Percentiles rank a stretch among this genome's conserved stretches.
Conservation (phyloP, 208 protist genomes). For the Eutreptiella sp. region DNA sequence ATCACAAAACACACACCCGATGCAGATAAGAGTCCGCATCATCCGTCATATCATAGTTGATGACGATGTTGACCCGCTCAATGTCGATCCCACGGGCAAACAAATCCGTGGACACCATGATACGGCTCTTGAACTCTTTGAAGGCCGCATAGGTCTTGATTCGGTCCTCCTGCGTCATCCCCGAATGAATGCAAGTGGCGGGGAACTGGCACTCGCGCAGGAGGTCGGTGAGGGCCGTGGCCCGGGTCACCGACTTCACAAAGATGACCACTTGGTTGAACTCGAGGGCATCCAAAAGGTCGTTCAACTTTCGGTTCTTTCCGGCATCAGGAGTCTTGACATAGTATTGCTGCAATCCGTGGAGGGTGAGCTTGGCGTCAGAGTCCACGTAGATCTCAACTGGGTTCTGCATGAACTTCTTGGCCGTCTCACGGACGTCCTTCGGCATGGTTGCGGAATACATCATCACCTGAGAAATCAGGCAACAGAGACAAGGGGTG, state of each 20-base stretch:
- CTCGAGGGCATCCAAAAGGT: conserved; percentile 96
- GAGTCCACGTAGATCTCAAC: conserved; percentile 97
- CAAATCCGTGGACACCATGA: conserved; percentile 98
- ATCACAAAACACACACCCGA: conserved; percentile 76
- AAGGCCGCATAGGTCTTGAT: conserved; percentile 82
- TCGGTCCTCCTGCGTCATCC: conserved; percentile 85
- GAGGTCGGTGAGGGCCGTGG: conserved; percentile 85
- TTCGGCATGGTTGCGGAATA: conserved; percentile 98
- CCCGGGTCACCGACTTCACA: conserved; percentile 84
- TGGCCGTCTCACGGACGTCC: conserved; percentile 84
- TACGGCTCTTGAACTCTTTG: conserved; percentile 95
- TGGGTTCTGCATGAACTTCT: conserved; percentile 94
- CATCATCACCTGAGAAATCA: no score
- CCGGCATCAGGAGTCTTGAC: conserved; percentile 90
- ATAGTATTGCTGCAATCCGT: conserved; percentile 98
- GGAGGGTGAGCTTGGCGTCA: conserved; percentile 95
- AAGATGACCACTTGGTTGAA: conserved; percentile 99
- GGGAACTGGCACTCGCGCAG: conserved; percentile 92
- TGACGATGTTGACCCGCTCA: conserved; percentile 98
- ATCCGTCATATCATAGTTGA: conserved; percentile 99
- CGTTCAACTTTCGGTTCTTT: conserved; percentile 95
- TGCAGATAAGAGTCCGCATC: conserved; percentile 96
- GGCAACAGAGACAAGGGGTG: no score
- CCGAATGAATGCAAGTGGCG: conserved; percentile 87
- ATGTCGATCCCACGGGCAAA: conserved; percentile 99